Evolutionary conservation across 179 eudicot genomes (phyloP), one percentile per base, ranked within the genome.

Genomic region (Corrigiola litoralis): DNA sequence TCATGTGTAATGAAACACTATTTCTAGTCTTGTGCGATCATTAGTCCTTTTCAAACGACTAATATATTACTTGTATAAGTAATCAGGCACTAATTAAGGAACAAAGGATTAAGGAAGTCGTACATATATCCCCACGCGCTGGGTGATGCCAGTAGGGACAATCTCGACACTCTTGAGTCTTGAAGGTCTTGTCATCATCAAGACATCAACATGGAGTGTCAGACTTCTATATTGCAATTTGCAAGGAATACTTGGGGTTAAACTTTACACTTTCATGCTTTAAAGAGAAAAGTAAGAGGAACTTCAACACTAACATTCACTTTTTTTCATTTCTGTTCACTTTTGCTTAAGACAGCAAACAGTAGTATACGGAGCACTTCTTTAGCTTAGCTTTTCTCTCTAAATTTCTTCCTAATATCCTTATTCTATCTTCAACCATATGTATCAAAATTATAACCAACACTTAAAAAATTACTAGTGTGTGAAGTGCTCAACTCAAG

Each of bases 91-190:
- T 38, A 7, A 2, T 7, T 38, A 14, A 38, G 8, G 42, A 38
- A 21, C 4, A 21, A 5, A 20, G 16, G 16, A 41, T 4, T 9
- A 34, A 21, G 12, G 4, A 60, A 27, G 23, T 18, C 10, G 50
- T 44, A 16, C 45, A 42, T 13, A n/a, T n/a, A n/a, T n/a, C n/a
- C 5, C 21, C 68, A 64, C 40, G 61, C 69, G 61, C 10, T 50
- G 4, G 5, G 12, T 4, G 7, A 2, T 11, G 37, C 27, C 37
- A 41, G 68, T 51, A 18, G 61, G 18, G 0, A 9, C 13, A 4
- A 16, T 6, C 5, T 18, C 23, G 4, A 52, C 55, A 25, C 40
- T 44, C 17, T 16, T 42, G 28, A 67, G 46, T 40, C 36, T 2
- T 46, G 37, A 45, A 17, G 28, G 9, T 23, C 36, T 47, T 38